Evolutionary conservation across 257 asterid genomes (phyloP), one percentile per base, ranked within the genome.

Genomic region (Nicotiana knightiana): DNA sequence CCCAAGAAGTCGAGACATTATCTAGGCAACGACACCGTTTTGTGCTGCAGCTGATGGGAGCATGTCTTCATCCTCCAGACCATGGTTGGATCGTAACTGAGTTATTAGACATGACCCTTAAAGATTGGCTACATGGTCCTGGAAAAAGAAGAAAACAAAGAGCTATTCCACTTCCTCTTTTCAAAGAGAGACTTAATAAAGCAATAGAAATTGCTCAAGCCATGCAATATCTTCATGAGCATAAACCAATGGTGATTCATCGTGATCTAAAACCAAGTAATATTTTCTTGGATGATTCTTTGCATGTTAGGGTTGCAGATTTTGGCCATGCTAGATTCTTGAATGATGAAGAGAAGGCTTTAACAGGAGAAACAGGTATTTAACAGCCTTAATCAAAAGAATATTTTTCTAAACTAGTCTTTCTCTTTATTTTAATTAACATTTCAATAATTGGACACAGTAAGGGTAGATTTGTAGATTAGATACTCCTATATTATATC

Each of bases 301-400:
- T 84, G 79, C 97, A 90, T 70, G 92, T 92, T 3, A 89, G 90
- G 46, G 91, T 93, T 30, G 98, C 98, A 1, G 98, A 92, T 86
- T 93, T 92, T 80, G 97, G 97, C 16, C 96, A 93, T 64, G 98
- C 98, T 18, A 80, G 98, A 24, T 89, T 89, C 89, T 88, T 93
- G 90, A 67, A 28, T 10, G 89, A 92, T 9, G 93, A 86, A n/a
- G 97, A 92, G 64, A 93, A 88, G 85, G 98, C 97, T 3, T 81
- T 93, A 10, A 93, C 97, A 0, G 98, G 98, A 66, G 98, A 93
- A 87, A 92, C 91, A 66, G 98, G 98, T 43, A 43, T 9, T 43
- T 43, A 43, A 43, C 11, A 43, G 12, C 51, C 51, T 43, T 43
- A 43, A 43, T 43, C 12, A 43, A 43, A 43, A 43, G 12, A 43